phyloP scores from a whole-genome alignment of 208 protist species.

The Blechomonas ayalai region DNA sequence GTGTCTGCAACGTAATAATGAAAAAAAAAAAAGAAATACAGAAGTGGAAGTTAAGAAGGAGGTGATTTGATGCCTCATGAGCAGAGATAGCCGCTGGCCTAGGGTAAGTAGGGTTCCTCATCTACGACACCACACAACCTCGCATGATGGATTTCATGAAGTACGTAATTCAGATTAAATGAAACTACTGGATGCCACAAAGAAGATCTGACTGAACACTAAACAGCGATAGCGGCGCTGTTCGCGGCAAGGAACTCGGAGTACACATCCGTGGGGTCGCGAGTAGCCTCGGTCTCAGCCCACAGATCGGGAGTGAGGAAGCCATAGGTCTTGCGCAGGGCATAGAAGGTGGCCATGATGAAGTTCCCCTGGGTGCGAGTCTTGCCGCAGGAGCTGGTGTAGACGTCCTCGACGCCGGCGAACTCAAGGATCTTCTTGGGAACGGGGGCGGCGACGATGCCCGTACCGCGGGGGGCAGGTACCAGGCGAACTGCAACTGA shows the following conservation, averaged over 20 bases:
- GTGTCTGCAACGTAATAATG: constrained; percentile 3
- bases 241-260: constrained; percentile 74
- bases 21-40: constrained; percentile 6
- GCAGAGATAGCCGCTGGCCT: too few relatives aligned
- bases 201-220: too few relatives aligned
- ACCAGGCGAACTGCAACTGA: constrained; percentile 97
- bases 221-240: constrained; percentile 16
- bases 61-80: constrained; percentile 1
- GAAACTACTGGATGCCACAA: too few relatives aligned
- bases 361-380: constrained; percentile 99
- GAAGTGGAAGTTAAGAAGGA: neutral
- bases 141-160: too few relatives aligned
- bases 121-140: too few relatives aligned
- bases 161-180: too few relatives aligned
- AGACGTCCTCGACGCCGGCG: constrained; percentile 98
- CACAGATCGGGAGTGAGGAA: constrained; percentile 99
- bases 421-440: constrained; percentile 98
- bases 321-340: constrained; percentile 95
- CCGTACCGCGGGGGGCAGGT: constrained; percentile 99
- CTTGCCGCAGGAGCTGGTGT: constrained; percentile 95
- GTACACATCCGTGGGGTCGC: constrained; percentile 92
- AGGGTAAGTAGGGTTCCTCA: too few relatives aligned
- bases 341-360: constrained; percentile 98
- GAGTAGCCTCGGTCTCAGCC: constrained; percentile 79
- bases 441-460: constrained; percentile 96